Conservation (phyloP, 495 filamentous ascomycete genomes). For the Parmelia sp. region DNA sequence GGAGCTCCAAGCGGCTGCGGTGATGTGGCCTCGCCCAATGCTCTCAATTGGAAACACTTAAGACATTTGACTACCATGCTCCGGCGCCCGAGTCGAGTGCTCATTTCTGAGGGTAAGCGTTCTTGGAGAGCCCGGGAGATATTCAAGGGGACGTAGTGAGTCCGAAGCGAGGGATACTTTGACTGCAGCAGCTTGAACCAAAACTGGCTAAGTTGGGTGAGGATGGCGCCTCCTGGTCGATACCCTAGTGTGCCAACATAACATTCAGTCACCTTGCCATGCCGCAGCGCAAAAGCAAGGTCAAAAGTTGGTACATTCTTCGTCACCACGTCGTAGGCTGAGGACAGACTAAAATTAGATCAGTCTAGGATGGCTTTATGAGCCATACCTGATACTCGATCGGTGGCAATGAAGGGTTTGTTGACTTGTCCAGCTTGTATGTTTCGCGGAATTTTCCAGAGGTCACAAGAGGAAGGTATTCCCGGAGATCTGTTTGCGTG, state of each 20-base stretch:
- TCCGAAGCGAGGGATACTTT: constrained; percentile 59
- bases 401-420: constrained; percentile 78
- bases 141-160: constrained; percentile 67
- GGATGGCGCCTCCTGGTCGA: constrained; percentile 68
- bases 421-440: constrained; percentile 65
- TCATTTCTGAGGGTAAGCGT: constrained; percentile 43
- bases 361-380: not conserved
- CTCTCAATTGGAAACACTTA: constrained; percentile 67
- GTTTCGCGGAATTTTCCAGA: constrained; percentile 79
- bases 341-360: not conserved
- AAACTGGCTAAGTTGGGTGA: constrained; percentile 75
- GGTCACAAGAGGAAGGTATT: constrained; percentile 50
- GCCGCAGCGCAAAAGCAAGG: constrained; percentile 7
- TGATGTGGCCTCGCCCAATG: constrained; percentile 90
- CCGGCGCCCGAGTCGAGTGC: constrained; percentile 8
- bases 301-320: constrained; percentile 52
- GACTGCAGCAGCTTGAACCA: constrained; percentile 75
- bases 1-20: constrained; percentile 85
- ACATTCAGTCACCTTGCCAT: constrained; percentile 11
- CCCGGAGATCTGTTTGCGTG: constrained; percentile 48
- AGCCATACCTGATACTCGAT: constrained; percentile 64
- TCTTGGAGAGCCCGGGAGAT: constrained; percentile 52
- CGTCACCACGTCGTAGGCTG: constrained; percentile 87
- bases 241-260: constrained; percentile 9
- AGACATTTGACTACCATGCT: constrained; percentile 38